Evolutionary conservation across 1,284 basidiomycete species (phyloP), one percentile per base, ranked within the genome.

Genomic region (Coriolopsis trogii): DNA sequence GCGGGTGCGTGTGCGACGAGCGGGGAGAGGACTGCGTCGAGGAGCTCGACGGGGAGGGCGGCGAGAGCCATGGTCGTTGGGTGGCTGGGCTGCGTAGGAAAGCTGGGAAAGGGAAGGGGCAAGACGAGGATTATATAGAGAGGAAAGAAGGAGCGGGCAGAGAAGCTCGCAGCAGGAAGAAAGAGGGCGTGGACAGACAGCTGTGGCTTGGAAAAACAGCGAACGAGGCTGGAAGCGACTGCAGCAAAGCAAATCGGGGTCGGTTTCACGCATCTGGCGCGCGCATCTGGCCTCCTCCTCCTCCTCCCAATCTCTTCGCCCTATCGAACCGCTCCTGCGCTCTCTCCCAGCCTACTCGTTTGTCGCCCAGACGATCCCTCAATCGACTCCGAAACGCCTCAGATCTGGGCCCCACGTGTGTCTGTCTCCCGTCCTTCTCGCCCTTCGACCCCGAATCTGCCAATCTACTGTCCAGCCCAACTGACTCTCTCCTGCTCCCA

Each of bases 31-130:
- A 67, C 61, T 51, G 59, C 57, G 55, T 68, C 66, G 59, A 69
- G 56, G 45, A 69, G 60, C 56, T 69, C 67, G 49, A 54, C 49
- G 62, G 73, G 63, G 63, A 73, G 59, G 62, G 65, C 23, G 65
- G 55, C 37, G 48, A 67, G 62, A 37, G 66, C 61, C 67, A 68
- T 67, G 46, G 38, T n/a, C n/a, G n/a, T n/a, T n/a, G n/a, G n/a
- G n/a, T n/a, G n/a, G n/a, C n/a, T n/a, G 38, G 39, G 53, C 45
- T 40, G 49, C 15, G 49, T 12, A 24, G 21, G n/a, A 30, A 36
- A 28, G 39, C 12, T 34, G 23, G 24, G 16, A 41, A 42, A 28
- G 25, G 41, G 13, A 12, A 45, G 46, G 28, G 21, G 24, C 13
- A 45, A 29, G 33, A n/a, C 42, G 43, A 43, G 44, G 3, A 8